Conservation (phyloP, 2,329 filamentous ascomycete species). For the Talaromyces rugulosus region DNA sequence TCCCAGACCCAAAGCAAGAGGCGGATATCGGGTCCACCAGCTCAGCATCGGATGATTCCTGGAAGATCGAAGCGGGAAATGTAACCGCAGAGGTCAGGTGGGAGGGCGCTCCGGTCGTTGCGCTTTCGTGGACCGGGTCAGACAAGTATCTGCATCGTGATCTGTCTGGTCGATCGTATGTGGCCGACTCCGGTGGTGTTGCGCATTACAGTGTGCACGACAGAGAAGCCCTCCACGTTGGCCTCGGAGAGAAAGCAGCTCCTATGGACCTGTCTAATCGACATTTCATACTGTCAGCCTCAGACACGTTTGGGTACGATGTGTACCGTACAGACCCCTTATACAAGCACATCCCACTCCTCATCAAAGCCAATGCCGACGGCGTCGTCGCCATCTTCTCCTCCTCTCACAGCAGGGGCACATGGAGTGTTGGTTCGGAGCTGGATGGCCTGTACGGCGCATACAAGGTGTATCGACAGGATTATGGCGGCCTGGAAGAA, state of each 20-base stretch:
- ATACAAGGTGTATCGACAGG: constrained; percentile 70
- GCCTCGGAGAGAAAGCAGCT: constrained; percentile 67
- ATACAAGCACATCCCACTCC: constrained; percentile 70
- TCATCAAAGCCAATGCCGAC: constrained; percentile 62
- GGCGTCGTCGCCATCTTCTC: constrained; percentile 67
- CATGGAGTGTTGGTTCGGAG: constrained; percentile 65
- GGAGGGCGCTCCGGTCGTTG: constrained; percentile 54
- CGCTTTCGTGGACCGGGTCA: constrained; percentile 49
- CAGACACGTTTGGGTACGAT: constrained; percentile 71
- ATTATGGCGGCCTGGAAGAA: constrained; percentile 67
- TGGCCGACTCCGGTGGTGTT: constrained; percentile 57
- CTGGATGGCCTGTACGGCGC: constrained; percentile 73
- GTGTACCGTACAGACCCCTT: constrained; percentile 66
- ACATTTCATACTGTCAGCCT: constrained; percentile 63
- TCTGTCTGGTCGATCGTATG: constrained; percentile 62
- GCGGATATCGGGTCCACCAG: constrained; percentile 29
- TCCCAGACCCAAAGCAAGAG: constrained; percentile 41
- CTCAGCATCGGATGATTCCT: constrained; percentile 23
- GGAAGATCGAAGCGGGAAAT: constrained; percentile 46
- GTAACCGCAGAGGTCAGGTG: constrained; percentile 57
- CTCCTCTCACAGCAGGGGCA: constrained; percentile 59
- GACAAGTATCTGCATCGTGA: constrained; percentile 58
- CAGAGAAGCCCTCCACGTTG: constrained; percentile 61
- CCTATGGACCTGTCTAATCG: constrained; percentile 68
- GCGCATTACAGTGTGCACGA: constrained; percentile 64